Percentiles rank a stretch among this genome's conserved stretches.
Evolutionary conservation across 2,329 filamentous ascomycete genomes (phyloP).

Genomic region (Cryphonectria japonica): DNA sequence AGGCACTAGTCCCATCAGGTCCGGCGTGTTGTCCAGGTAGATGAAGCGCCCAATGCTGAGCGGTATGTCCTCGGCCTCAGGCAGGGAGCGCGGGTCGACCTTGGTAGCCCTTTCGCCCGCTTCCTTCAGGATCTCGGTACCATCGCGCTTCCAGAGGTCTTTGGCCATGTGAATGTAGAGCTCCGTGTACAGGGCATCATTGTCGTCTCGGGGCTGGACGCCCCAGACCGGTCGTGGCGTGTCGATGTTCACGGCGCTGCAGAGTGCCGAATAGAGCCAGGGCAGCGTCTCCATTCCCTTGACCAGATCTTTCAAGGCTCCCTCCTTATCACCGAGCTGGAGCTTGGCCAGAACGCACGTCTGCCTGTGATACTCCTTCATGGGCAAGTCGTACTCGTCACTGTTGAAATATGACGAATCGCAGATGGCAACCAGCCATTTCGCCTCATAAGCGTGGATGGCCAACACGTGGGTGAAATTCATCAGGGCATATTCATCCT

Average conservation of each 20-base stretch:
- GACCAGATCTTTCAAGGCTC: conserved; percentile 67
- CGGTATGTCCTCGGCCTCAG: conserved; percentile 42
- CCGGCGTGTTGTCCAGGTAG: conserved; percentile 74
- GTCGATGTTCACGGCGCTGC: conserved; percentile 78
- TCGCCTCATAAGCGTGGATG: conserved; percentile 75
- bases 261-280: conserved; percentile 82
- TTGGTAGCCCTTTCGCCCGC: conserved; percentile 61
- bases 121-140: conserved; percentile 69
- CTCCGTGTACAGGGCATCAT: conserved; percentile 71
- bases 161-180: conserved; percentile 78
- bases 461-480: conserved; percentile 84
- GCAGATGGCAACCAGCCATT: conserved; percentile 74
- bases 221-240: conserved; percentile 85
- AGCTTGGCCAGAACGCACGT: conserved; percentile 77
- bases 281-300: conserved; percentile 74
- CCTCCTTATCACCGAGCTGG: conserved; percentile 67
- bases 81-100: conserved; percentile 45
- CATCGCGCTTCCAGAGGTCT: conserved; percentile 79
- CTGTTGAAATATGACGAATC: conserved; percentile 49
- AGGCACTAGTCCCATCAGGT: conserved; percentile 72
- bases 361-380: conserved; percentile 70
- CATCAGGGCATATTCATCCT: conserved; percentile 82
- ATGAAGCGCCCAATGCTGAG: conserved; percentile 72
- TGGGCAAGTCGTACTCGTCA: conserved; percentile 36
- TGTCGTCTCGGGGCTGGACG: conserved; percentile 64